These are phyloP conservation scores for Prunus dulcis DNA, from an alignment of 306 rosid species.

Conservation along the genomic window DNA sequence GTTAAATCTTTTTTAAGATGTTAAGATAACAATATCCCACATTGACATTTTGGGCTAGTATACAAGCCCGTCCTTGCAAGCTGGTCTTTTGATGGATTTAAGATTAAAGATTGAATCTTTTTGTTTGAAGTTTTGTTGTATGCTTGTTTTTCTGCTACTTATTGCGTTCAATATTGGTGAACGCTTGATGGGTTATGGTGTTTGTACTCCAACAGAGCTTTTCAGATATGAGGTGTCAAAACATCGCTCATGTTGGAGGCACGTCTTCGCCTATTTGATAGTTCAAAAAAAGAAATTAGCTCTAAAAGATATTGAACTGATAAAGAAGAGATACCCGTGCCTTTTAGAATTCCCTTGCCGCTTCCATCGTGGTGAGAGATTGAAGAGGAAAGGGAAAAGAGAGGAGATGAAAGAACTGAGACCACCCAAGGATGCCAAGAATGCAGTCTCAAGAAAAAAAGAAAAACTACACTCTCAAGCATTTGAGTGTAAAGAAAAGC, in stretches of 20 bases:
- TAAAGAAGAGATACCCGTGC: conserved; percentile 16
- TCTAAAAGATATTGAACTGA: conserved; percentile 14
- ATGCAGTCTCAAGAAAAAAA: conserved; percentile 20
- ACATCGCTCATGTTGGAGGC: conserved; percentile 30
- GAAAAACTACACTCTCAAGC: conserved; percentile 43
- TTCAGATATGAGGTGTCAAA: conserved; percentile 3
- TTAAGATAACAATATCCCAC: neutral
- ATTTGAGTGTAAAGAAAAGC: conserved; percentile 22
- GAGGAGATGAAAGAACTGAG: neutral
- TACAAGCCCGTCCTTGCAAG: neutral
- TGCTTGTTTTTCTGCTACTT: neutral
- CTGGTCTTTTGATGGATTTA: neutral
- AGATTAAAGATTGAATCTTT: neutral
- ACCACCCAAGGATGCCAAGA: neutral
- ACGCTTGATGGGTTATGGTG: neutral
- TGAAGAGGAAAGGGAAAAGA: conserved; percentile 14
- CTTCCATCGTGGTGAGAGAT: conserved; percentile 4
- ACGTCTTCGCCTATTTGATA: conserved; percentile 13
- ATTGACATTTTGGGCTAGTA: neutral
- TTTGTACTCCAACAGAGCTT: conserved; percentile 23
- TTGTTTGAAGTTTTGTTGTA: neutral
- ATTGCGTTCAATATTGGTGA: neutral
- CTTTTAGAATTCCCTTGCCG: conserved; percentile 24
- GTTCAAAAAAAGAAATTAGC: conserved; percentile 9
- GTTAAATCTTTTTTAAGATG: neutral